These are phyloP conservation scores for Sisymbrium altissimum DNA, from an alignment of 345 rosid species.

Conservation along the genomic window DNA sequence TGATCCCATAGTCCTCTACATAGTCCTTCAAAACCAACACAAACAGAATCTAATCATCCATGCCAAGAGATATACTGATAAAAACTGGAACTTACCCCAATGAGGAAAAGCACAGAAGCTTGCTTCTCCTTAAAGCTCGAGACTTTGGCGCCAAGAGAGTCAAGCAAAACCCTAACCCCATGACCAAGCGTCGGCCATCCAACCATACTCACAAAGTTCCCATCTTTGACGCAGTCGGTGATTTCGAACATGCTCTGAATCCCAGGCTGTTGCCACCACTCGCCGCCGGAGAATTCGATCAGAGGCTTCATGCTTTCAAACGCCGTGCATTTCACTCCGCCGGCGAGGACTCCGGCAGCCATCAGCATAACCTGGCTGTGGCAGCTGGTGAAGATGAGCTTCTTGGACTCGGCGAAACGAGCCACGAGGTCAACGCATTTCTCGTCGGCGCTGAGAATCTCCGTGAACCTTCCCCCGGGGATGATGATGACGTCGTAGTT, in stretches of 20 bases:
- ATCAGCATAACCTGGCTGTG: conserved; percentile 49
- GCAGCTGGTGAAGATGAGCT: conserved; percentile 46
- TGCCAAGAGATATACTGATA: background rate
- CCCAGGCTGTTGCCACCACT: conserved; percentile 49
- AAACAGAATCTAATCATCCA: background rate
- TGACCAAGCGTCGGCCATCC: conserved; percentile 52
- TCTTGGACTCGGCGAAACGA: conserved; percentile 37
- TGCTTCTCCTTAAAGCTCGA: conserved; percentile 8
- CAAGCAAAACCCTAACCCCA: conserved; percentile 33
- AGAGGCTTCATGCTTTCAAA: conserved; percentile 46
- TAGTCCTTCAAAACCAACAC: conserved; percentile 38
- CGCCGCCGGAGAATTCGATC: conserved; percentile 46
- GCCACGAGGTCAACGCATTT: conserved; percentile 35
- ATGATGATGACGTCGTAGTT: conserved; percentile 43
- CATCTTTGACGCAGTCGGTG: conserved; percentile 46
- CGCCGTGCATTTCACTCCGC: conserved; percentile 48
- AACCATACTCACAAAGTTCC: conserved; percentile 40
- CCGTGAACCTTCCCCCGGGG: conserved; percentile 51
- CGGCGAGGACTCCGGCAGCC: conserved; percentile 41
- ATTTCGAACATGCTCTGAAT: conserved; percentile 39
- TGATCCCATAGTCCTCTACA: conserved; percentile 49
- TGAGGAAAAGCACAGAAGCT: conserved; percentile 39
- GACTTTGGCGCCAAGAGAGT: conserved; percentile 42
- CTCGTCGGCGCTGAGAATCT: conserved; percentile 42
- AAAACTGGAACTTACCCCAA: conserved; percentile 35